Evolutionary conservation across 805 yeast species (phyloP), one percentile per base, ranked within the genome.

Genomic region (Dipodascopsis uninucleata): DNA sequence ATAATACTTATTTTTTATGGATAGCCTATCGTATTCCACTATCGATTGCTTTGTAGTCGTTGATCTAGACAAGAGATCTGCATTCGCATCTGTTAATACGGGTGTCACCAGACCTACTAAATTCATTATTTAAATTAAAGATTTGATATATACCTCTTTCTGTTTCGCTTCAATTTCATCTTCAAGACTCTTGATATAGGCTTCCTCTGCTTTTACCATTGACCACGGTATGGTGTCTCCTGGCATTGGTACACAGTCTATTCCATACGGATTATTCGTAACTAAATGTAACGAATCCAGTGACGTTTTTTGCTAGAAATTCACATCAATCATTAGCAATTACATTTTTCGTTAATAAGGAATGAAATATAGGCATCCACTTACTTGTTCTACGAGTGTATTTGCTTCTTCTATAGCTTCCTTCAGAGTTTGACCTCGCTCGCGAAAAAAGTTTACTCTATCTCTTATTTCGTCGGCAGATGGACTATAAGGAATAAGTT

Each of bases 381-480:
- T 6, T 21, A 49, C 53, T 42, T 45, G 36, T 9, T 43, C 55
- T 14, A 50, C 53, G 6, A 48, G 39, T 24, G 21, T 33, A 24
- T 50, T 52, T 26, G 41, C 16, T 7, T 26, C 35, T 10, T 31
- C 36, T 14, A 50, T 48, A 14, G 43, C 35, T 29, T 28, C 35
- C 28, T 48, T 37, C 14, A 50, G 36, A 3, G 39, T 31, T 6
- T 29, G 31, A 18, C 46, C 36, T 3, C 52, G 45, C 37, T 50
- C 55, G 16, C 16, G 43, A 24, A 37, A 43, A 37, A 31, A 48
- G 16, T 28, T 38, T 16, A 50, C 31, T 20, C 55, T 45, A 35
- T 47, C 52, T 8, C 26, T 33, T 2, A 50, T 36, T 22, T 50
- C 52, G 5, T 22, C 36, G 6, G 55, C 55, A 3, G 55, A 43